Evolutionary conservation across 768 basidiomycete genomes (phyloP).

Genomic region (Crassisporium funariophilum): DNA sequence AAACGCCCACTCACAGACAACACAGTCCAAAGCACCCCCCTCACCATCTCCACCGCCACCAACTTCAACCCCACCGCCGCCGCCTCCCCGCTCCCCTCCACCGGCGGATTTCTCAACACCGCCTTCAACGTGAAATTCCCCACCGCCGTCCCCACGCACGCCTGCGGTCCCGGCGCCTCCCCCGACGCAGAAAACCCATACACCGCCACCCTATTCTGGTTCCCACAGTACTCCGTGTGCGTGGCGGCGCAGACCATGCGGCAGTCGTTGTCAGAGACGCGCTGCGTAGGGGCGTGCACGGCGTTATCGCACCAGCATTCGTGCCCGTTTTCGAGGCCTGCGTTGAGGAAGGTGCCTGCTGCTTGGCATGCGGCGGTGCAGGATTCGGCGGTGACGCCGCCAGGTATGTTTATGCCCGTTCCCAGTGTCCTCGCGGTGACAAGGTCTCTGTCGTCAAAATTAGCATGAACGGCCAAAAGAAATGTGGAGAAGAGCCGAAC

Average conservation of each 20-base stretch:
- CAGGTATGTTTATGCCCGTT: slow-evolving; percentile 40
- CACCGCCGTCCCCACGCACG: slow-evolving; percentile 33
- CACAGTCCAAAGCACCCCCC: slow-evolving; percentile 40
- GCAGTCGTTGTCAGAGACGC: slow-evolving; percentile 42
- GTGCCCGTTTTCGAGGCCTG: slow-evolving; percentile 48
- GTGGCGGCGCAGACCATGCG: slow-evolving; percentile 40
- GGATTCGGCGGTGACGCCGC: slow-evolving; percentile 48
- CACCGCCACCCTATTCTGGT: slow-evolving; percentile 38
- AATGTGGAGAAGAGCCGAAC: not conserved
- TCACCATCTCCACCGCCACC: slow-evolving; percentile 41
- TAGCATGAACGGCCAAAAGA: not conserved
- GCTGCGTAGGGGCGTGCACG: slow-evolving; percentile 35
- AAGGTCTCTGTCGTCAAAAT: slow-evolving; percentile 30
- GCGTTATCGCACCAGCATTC: slow-evolving; percentile 51
- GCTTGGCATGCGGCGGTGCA: slow-evolving; percentile 51
- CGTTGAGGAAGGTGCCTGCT: slow-evolving; percentile 38
- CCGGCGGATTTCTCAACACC: slow-evolving; percentile 36
- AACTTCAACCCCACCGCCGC: slow-evolving; percentile 32
- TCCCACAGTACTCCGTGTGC: slow-evolving; percentile 42
- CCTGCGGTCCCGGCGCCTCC: slow-evolving; percentile 22
- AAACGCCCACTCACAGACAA: slow-evolving; percentile 41
- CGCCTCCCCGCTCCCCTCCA: slow-evolving; percentile 28
- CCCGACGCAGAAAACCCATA: slow-evolving; percentile 36
- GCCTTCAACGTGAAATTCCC: slow-evolving; percentile 40
- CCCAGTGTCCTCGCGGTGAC: slow-evolving; percentile 34